These are phyloP conservation scores for Puccinia triticina DNA, from an alignment of 1,284 basidiomycete genomes.

Conservation along the genomic window DNA sequence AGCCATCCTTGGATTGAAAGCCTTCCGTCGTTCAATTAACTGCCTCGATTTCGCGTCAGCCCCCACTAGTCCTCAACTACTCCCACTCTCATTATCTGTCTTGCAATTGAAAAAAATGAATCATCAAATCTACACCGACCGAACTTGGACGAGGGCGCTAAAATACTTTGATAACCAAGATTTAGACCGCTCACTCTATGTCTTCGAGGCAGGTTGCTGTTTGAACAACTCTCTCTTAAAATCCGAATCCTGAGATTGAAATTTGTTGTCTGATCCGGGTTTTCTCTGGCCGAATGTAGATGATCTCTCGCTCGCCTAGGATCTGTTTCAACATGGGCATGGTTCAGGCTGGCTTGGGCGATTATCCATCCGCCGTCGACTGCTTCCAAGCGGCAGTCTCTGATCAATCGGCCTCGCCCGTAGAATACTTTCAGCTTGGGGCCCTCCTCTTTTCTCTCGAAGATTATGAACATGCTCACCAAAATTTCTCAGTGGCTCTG, in stretches of 20 bases:
- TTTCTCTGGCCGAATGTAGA: neutral
- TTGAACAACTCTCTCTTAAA: neutral
- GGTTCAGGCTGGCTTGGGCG: neutral
- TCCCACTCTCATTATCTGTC: neutral
- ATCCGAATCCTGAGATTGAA: neutral
- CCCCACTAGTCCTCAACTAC: no score
- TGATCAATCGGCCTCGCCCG: neutral
- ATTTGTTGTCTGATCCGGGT: neutral
- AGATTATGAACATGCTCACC: neutral
- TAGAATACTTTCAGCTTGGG: conserved; percentile 14
- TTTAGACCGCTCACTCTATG: conserved; percentile 15
- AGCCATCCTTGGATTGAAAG: no score
- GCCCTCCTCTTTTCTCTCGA: neutral
- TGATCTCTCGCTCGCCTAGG: neutral
- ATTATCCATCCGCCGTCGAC: neutral
- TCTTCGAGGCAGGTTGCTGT: conserved; percentile 4
- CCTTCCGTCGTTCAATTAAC: no score
- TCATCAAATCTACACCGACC: neutral
- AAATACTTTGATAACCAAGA: conserved; percentile 21
- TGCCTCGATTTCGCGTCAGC: no score
- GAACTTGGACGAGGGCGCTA: conserved; percentile 8
- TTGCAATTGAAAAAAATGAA: neutral
- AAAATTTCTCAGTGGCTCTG: conserved; percentile 3
- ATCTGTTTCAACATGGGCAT: neutral
- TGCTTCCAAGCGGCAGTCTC: neutral